Evolutionary conservation across 129 eudicot species (phyloP).

Genomic region (Kitagawia praeruptora): DNA sequence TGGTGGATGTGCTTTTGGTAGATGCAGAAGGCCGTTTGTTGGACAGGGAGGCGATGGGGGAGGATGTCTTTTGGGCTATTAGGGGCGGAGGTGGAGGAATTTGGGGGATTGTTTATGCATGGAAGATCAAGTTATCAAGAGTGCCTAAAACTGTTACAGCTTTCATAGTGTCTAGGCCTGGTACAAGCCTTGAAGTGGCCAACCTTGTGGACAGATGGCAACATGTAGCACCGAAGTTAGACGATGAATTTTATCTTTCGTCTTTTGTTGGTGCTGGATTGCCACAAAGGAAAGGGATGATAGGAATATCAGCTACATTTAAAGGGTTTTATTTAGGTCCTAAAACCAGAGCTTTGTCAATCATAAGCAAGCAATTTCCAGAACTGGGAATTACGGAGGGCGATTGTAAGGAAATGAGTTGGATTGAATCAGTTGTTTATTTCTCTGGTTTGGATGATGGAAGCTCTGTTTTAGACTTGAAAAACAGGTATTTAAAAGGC

Average conservation of each 20-base stretch:
- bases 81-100: constrained; percentile 20
- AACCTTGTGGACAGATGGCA: constrained; percentile 22
- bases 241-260: constrained; percentile 8
- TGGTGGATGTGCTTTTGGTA: constrained; percentile 14
- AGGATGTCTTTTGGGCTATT: constrained; percentile 24
- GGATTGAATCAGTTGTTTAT: constrained; percentile 18
- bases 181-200: background rate
- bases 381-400: constrained; percentile 8
- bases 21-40: constrained; percentile 9
- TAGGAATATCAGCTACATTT: constrained; percentile 6
- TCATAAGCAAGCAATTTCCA: constrained; percentile 4
- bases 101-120: constrained; percentile 15
- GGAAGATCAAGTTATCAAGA: constrained; percentile 15
- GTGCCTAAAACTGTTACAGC: constrained; percentile 20
- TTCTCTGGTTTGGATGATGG: constrained; percentile 14
- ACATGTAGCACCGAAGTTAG: constrained; percentile 14
- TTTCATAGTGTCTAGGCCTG: constrained; percentile 10
- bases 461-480: background rate
- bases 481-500: background rate
- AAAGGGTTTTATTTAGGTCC: constrained; percentile 14
- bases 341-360: constrained; percentile 1
- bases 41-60: constrained; percentile 15
- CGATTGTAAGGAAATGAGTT: constrained; percentile 18
- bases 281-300: background rate
- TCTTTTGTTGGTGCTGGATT: background rate